These are phyloP conservation scores for Apocynum venetum DNA, from an alignment of 257 asterid genomes.

Conservation along the genomic window DNA sequence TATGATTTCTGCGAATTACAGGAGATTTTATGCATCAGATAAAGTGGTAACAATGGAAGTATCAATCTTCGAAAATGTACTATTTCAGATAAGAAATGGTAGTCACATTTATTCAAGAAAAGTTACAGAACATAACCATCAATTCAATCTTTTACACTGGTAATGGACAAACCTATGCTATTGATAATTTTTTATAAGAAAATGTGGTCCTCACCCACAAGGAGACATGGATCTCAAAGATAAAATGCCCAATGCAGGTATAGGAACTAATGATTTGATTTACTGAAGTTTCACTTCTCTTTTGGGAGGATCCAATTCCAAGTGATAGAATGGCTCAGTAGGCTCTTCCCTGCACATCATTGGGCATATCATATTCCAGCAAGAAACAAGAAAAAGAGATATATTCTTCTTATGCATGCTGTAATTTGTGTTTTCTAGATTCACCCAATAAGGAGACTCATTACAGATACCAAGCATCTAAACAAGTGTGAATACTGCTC, in stretches of 20 bases:
- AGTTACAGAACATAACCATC: not conserved
- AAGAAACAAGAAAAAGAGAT: not conserved
- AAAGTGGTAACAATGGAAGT: not conserved
- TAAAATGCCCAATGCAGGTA: not conserved
- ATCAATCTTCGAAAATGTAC: not conserved
- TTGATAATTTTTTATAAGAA: not conserved
- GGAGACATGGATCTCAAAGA: not conserved
- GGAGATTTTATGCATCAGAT: not conserved
- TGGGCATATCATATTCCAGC: not conserved
- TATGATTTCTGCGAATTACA: not conserved
- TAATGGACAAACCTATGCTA: not conserved
- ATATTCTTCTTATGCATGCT: not conserved
- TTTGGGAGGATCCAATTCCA: slow-evolving; percentile 85
- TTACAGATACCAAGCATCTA: not conserved
- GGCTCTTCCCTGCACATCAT: slow-evolving; percentile 94
- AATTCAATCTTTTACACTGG: not conserved
- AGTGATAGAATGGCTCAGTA: slow-evolving; percentile 73
- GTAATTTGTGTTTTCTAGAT: not conserved
- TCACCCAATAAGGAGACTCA: not conserved
- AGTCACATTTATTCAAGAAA: not conserved
- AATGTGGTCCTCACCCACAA: not conserved
- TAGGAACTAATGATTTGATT: slow-evolving; percentile 1
- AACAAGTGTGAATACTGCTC: not conserved
- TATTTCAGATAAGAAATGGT: not conserved
- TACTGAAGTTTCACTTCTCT: slow-evolving; percentile 57